Evolutionary conservation across 768 basidiomycete species (phyloP).

Genomic region (Terana coerulea): DNA sequence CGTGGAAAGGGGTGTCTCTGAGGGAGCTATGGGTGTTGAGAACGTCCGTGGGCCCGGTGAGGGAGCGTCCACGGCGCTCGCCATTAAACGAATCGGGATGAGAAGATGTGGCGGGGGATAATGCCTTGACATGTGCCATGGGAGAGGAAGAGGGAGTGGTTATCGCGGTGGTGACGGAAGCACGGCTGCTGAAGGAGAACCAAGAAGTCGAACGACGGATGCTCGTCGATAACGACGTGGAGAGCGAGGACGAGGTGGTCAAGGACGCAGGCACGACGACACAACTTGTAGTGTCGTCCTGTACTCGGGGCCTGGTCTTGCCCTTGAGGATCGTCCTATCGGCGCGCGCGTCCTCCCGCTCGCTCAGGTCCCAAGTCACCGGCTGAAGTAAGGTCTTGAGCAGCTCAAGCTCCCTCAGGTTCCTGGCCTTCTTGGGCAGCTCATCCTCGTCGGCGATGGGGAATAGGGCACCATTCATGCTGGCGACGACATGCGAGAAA

Average conservation of each 20-base stretch:
- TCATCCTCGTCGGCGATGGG: conserved; percentile 38
- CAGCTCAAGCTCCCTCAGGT: conserved; percentile 5
- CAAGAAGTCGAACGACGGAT: conserved; percentile 37
- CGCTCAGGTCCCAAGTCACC: neutral
- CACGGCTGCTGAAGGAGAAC: conserved; percentile 39
- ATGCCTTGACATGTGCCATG: conserved; percentile 22
- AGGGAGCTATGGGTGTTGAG: neutral
- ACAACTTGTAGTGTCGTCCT: conserved; percentile 1
- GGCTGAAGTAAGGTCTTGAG: conserved; percentile 9
- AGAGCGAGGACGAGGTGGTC: conserved; percentile 6
- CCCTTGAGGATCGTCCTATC: neutral
- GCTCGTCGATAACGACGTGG: conserved; percentile 24
- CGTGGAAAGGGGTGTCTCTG: conserved; percentile 6
- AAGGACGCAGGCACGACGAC: neutral
- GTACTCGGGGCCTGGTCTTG: conserved; percentile 2
- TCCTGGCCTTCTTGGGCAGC: conserved; percentile 21
- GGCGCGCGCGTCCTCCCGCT: neutral
- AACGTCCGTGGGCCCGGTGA: neutral
- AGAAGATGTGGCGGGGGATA: conserved; percentile 9
- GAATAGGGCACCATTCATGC: conserved; percentile 60
- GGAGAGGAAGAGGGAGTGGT: conserved; percentile 29
- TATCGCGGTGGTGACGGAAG: conserved; percentile 34
- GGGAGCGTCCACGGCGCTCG: conserved; percentile 23
- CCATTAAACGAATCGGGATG: conserved; percentile 1
- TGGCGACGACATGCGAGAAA: conserved; percentile 52